A percentile compares a stretch with the other conserved stretches of the same genome.
phyloP scores from a whole-genome alignment of 768 basidiomycete genomes.

The Lactifluus hygrophoroides region DNA sequence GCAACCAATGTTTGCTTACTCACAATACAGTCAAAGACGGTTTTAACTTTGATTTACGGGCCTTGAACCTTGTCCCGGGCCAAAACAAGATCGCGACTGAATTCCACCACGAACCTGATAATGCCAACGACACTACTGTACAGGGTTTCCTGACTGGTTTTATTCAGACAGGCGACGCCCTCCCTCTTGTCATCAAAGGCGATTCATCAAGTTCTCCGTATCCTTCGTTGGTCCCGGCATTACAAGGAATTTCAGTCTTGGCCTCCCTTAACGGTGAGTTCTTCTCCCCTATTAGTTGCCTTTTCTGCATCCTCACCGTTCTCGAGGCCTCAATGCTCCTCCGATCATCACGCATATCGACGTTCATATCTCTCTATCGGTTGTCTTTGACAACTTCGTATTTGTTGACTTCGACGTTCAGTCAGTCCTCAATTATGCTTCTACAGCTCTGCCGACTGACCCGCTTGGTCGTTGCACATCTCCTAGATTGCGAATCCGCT shows the following conservation, averaged over 20 bases:
- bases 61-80: conserved; percentile 51
- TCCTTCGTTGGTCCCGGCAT: conserved; percentile 44
- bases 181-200: conserved; percentile 51
- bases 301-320: too few relatives aligned
- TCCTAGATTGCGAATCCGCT: conserved; percentile 45
- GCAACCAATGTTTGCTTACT: too few relatives aligned
- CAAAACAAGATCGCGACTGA: conserved; percentile 44
- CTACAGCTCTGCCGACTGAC: background rate
- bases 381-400: conserved; percentile 43
- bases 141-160: conserved; percentile 54
- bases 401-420: conserved; percentile 51
- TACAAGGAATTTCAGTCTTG: conserved; percentile 48
- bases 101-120: conserved; percentile 58
- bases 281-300: too few relatives aligned
- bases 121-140: conserved; percentile 60
- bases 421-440: conserved; percentile 20
- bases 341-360: conserved; percentile 49
- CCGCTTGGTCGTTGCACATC: background rate
- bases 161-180: conserved; percentile 40
- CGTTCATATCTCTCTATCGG: conserved; percentile 43
- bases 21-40: conserved; percentile 16
- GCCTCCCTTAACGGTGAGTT: too few relatives aligned
- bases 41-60: conserved; percentile 27
- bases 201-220: conserved; percentile 55
- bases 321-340: conserved; percentile 40